A percentile compares a stretch with the other conserved stretches of the same genome.
These are phyloP conservation scores for Cornus kousa DNA, from an alignment of 148 eudicot genomes.

Conservation along the genomic window DNA sequence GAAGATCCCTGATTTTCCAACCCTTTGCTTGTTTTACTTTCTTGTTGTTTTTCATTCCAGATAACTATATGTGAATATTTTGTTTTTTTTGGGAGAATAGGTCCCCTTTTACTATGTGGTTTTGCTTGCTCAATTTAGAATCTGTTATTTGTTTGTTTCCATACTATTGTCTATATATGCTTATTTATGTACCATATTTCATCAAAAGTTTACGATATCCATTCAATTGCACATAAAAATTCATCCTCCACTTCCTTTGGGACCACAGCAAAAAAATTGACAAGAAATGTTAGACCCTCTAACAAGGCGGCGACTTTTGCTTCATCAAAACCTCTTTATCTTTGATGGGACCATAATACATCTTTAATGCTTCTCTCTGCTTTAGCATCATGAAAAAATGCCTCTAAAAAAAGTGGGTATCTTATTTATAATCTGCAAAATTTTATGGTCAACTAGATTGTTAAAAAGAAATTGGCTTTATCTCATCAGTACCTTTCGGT, in stretches of 20 bases:
- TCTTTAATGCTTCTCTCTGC: slow-evolving; percentile 17
- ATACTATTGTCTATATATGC: not conserved
- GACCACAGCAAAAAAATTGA: slow-evolving; percentile 14
- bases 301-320: slow-evolving; percentile 11
- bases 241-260: not conserved
- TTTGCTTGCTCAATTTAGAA: not conserved
- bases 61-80: not conserved
- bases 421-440: slow-evolving; percentile 10
- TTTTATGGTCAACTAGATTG: slow-evolving; percentile 11
- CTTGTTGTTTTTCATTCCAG: not conserved
- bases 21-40: not conserved
- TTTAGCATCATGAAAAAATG: slow-evolving; percentile 20
- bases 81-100: not conserved
- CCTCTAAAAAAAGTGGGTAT: slow-evolving; percentile 19
- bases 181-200: not conserved
- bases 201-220: not conserved
- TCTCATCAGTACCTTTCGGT: not conserved
- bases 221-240: slow-evolving; percentile 15
- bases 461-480: not conserved
- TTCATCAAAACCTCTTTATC: slow-evolving; percentile 16
- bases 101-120: not conserved
- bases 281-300: not conserved
- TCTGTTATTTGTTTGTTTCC: not conserved
- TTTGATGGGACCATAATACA: slow-evolving; percentile 13
- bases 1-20: not conserved